Conservation (phyloP, 164 flowering plant species). For the grape (Vitis vinifera) region DNA sequence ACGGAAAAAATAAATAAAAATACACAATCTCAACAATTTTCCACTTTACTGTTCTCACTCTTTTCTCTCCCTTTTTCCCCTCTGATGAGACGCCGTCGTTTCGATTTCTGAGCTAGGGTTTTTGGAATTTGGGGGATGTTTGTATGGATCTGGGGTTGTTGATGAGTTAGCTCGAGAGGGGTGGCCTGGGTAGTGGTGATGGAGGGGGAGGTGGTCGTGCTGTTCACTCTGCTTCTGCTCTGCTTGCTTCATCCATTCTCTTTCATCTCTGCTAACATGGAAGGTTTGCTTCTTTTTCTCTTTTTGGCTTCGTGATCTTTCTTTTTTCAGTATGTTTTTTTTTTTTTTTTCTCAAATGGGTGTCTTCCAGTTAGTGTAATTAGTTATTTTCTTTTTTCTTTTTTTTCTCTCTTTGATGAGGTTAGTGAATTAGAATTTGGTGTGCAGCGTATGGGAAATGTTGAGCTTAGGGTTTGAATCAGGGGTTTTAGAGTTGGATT, state of each 20-base stretch:
- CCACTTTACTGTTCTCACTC: too few species aligned
- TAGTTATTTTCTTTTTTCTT: neutral
- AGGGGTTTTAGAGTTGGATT: too few species aligned
- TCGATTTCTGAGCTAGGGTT: conserved; percentile 18
- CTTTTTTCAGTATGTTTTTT: neutral
- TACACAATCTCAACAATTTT: too few species aligned
- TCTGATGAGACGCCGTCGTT: too few species aligned
- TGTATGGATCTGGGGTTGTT: conserved; percentile 36
- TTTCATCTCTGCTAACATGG: conserved; percentile 47
- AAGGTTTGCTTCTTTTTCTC: conserved; percentile 38
- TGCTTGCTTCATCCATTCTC: conserved; percentile 32
- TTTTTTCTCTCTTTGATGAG: neutral
- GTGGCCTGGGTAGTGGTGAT: conserved; percentile 7
- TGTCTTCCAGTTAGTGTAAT: neutral
- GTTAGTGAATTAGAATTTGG: too few species aligned
- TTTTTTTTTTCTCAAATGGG: conserved; percentile 7
- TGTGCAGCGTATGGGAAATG: too few species aligned
- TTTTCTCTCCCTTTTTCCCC: too few species aligned
- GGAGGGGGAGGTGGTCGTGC: conserved; percentile 31
- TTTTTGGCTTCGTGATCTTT: neutral
- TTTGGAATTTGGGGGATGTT: neutral
- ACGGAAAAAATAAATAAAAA: too few species aligned
- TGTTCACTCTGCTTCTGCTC: conserved; percentile 31
- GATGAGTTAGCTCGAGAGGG: conserved; percentile 4
- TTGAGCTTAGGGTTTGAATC: too few species aligned